Base-by-base conservation (phyloP, 306 rosid genomes). In the Begonia loranthoides region DNA sequence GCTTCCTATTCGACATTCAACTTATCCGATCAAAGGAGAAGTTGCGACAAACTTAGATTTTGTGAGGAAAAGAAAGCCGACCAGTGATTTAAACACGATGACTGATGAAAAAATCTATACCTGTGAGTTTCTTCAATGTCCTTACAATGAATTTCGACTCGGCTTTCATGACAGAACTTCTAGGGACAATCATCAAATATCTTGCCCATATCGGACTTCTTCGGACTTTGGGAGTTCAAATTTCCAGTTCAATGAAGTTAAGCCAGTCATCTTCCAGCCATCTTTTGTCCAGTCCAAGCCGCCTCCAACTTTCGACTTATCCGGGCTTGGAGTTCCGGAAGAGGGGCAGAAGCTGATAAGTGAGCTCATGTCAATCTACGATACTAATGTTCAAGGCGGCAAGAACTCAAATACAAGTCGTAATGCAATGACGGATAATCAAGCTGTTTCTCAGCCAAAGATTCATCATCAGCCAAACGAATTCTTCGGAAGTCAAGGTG, bases 151-250 rank as follows among this genome's bases (percentile, higher is more conserved):
- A 54, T 6, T 34, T 19, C 74, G 70, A 46, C 53, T 67, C 9
- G 85, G 80, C 19, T 82, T 82, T 49, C 65, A 47, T 1, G 92
- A 82, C 58, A 70, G 86, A 62, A 45, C 73, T 34, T 69, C 82
- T 0, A 72, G 86, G 79, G 86, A 82, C 74, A 70, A 78, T 17
- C 92, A 82, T 70, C 86, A 82, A 38, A 17, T 75, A 60, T 61
- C 19, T 10, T 82, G 92, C 55, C 71, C 63, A 0, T 68, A 65
- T 9, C 60, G 69, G 52, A 45, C 9, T 45, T 12, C 66, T 3
- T 28, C 36, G 36, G 77, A 65, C 46, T 78, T 45, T 49, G 55
- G 61, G 10, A 69, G 55, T 17, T 41, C 79, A 24, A 72, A 61
- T 46, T 70, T 78, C 54, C 78, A 75, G 16, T 73, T 66, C 28